Evolutionary conservation across 805 yeast species (phyloP).

Genomic region (Candida pseudoglaebosa): DNA sequence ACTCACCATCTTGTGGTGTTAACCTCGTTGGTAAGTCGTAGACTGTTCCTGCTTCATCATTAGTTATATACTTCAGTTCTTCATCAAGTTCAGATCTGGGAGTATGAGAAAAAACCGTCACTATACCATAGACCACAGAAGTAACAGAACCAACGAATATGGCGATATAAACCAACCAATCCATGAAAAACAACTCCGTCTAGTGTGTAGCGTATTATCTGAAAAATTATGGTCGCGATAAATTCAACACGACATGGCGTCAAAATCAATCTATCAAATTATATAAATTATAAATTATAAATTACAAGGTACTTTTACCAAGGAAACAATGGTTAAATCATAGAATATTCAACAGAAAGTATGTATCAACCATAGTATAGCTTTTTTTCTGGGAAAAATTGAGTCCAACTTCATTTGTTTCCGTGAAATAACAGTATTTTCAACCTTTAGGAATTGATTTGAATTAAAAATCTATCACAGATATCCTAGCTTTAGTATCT

Average conservation of each 20-base stretch:
- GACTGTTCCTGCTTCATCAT: constrained; percentile 28
- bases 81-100: constrained; percentile 55
- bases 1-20: constrained; percentile 7
- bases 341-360: no score
- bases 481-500: no score
- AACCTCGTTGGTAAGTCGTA: constrained; percentile 33
- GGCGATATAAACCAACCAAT: constrained; percentile 2
- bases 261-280: no score
- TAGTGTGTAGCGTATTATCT: background rate
- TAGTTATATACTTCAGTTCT: constrained; percentile 53
- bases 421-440: no score
- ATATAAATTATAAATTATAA: no score
- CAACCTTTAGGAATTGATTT: no score
- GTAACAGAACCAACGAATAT: background rate
- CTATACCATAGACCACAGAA: constrained; percentile 31
- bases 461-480: no score
- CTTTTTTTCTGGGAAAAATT: no score
- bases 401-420: no score
- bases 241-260: background rate
- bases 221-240: background rate
- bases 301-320: no score
- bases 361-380: no score
- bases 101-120: constrained; percentile 53
- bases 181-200: background rate
- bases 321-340: no score